Conservation (phyloP, 139 green algal genomes). For the Tetraselmis striata region DNA sequence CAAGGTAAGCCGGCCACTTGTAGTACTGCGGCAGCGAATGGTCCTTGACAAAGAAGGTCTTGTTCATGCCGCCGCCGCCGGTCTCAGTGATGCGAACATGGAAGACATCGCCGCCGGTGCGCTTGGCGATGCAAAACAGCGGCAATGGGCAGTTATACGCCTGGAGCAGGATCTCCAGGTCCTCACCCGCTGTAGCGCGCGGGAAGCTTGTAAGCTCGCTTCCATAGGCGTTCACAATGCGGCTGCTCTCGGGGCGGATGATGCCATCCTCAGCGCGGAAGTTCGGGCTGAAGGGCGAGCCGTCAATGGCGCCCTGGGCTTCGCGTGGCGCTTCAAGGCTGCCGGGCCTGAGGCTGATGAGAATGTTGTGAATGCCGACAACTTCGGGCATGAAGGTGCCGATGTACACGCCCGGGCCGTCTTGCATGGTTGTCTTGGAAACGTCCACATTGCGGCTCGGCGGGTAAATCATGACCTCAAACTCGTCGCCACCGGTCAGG, state of each 20-base stretch:
- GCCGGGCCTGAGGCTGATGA: background rate
- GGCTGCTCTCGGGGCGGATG: background rate
- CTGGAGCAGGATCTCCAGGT: conserved; percentile 11
- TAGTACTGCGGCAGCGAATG: background rate
- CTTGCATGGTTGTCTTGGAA: background rate
- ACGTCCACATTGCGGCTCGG: background rate
- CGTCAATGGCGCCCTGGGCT: background rate
- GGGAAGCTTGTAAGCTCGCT: background rate
- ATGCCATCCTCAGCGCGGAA: conserved; percentile 2
- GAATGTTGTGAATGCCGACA: conserved; percentile 1
- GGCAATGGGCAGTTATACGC: conserved; percentile 3
- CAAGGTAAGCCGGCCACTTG: background rate
- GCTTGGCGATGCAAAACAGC: background rate
- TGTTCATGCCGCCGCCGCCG: background rate
- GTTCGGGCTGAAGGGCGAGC: conserved; percentile 2
- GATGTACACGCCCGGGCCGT: background rate
- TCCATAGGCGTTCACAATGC: conserved; percentile 4
- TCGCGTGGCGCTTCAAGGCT: background rate
- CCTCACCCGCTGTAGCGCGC: background rate
- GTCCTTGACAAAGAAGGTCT: background rate
- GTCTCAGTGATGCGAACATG: background rate
- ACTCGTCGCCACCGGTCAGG: conserved; percentile 8
- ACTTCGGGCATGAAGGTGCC: conserved; percentile 3
- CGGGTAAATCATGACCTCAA: conserved; percentile 13
- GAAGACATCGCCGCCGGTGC: background rate